phyloP scores from a whole-genome alignment of 140 eudicot genomes.

The Flaveria floridana region DNA sequence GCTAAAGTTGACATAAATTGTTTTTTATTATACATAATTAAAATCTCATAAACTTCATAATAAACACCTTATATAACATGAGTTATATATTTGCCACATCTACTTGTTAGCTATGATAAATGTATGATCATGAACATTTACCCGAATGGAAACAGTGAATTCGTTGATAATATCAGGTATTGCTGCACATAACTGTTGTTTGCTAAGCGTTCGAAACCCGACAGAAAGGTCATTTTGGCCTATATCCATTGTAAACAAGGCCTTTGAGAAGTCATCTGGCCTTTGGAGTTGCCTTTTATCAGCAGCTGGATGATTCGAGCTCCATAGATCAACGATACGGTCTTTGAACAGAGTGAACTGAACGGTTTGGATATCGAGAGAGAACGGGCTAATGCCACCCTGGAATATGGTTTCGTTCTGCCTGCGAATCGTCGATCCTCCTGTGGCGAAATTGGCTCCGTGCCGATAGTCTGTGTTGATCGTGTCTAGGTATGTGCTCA shows the following conservation, averaged over 20 bases:
- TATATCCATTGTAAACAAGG: slow-evolving; percentile 62
- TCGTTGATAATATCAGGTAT: slow-evolving; percentile 47
- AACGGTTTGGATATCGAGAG: slow-evolving; percentile 51
- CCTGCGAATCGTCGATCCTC: slow-evolving; percentile 57
- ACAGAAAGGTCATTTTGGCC: slow-evolving; percentile 70
- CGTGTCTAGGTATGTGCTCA: slow-evolving; percentile 62
- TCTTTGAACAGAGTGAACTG: slow-evolving; percentile 54
- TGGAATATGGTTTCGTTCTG: slow-evolving; percentile 47
- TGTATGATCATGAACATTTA: slow-evolving; percentile 26
- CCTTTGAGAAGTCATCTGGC: slow-evolving; percentile 51
- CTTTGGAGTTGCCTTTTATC: slow-evolving; percentile 50
- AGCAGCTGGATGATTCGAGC: slow-evolving; percentile 36
- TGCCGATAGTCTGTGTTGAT: slow-evolving; percentile 51
- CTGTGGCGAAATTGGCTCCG: slow-evolving; percentile 74
- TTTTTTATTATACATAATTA: no score
- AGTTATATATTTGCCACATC: background rate
- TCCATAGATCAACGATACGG: slow-evolving; percentile 46
- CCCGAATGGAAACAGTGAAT: slow-evolving; percentile 45
- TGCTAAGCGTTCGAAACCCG: slow-evolving; percentile 46
- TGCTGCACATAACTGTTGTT: slow-evolving; percentile 36
- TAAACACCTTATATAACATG: no score
- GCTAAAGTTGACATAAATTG: background rate
- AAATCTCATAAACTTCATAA: no score
- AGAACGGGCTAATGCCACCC: slow-evolving; percentile 58
- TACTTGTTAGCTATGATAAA: background rate